Base-by-base conservation (phyloP, 495 filamentous ascomycete genomes). In the Xylaria grammica region DNA sequence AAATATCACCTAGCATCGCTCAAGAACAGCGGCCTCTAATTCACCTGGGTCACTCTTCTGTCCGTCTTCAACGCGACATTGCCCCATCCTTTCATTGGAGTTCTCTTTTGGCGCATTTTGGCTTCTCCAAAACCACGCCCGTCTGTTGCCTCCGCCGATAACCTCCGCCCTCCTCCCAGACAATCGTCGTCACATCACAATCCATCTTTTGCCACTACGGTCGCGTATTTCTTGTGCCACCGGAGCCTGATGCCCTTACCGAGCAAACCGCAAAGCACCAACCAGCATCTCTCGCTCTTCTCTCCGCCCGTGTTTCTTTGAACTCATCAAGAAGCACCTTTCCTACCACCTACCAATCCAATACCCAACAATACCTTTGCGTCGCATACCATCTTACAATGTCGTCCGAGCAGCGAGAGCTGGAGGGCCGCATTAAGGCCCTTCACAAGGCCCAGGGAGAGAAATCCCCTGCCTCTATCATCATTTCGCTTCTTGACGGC, bases 381-480 rank as follows among this genome's bases (percentile, higher is more conserved):
- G 19, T 11, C 32, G 15, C 51, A 49, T 42, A 29, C 32, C 6
- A 50, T 36, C 17, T 36, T 27, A 44, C 32, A 34, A 64, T 57
- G 53, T 40, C 53, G 22, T 46, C 53, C 17, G 91, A 97, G 69
- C 85, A 87, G 67, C 90, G 89, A 76, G 90, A 93, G 67, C 86
- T 99, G 42, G 86, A 89, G 48, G 75, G 84, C 57, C 87, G 86
- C 70, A 86, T 91, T 63, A 87, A 89, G 77, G 84, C 86, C 67
- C 79, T 99, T 65, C 81, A 84, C 71, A 97, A 96, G 82, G 91
- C 91, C 34, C 79, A 87, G n/a, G 78, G 78, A 38, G 85, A 84
- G 51, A 86, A 86, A 62, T 89, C 94, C 65, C 83, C 91, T 0
- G 65, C 90, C 8, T 69, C 85, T 8, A 84, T 77, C 63, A 81